Evolutionary conservation across 2,329 filamentous ascomycete species (phyloP), one percentile per base, ranked within the genome.

Genomic region (Alternaria gansuensis): DNA sequence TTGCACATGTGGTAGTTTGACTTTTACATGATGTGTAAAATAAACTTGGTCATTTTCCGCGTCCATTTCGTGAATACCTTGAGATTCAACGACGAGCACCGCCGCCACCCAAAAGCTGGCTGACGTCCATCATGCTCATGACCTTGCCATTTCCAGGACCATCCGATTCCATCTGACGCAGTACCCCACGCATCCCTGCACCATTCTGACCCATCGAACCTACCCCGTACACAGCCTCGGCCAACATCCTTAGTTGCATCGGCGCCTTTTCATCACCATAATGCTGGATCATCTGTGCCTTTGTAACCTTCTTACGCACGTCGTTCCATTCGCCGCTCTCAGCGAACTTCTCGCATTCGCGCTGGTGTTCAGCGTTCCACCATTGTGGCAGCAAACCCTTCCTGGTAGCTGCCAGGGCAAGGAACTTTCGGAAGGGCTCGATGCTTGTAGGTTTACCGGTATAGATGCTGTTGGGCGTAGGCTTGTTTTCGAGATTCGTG

Each of bases 231-330:
- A 69, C 62, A 7, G 44, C 51, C 28, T 70, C 67, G 0, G 52
- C 69, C 23, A 74, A 51, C 68, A 75, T 69, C 31, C 67, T 48
- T 51, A 73, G 36, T 56, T 74, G 71, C 68, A 74, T 69, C 5
- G 69, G 66, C 58, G 67, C 65, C 51, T 56, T 62, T 0, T 57
- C 21, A 17, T 69, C 59, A 8, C 62, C 64, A 57, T 75, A 75
- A 36, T 69, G 67, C 17, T 60, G 33, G 6, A 66, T 65, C 6
- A 73, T 49, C 11, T 68, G 60, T 1, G 53, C 41, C 57, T 72
- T 71, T 11, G 49, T 54, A 10, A 63, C 58, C 21, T 51, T 57
- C 4, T 29, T 59, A 23, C 54, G 51, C 34, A 71, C n/a, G 26
- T 56, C 56, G 34, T 64, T 67, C 62, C 62, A 75, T 10, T 57